phyloP scores from a whole-genome alignment of 306 rosid genomes.

The Gillenia trifoliata region DNA sequence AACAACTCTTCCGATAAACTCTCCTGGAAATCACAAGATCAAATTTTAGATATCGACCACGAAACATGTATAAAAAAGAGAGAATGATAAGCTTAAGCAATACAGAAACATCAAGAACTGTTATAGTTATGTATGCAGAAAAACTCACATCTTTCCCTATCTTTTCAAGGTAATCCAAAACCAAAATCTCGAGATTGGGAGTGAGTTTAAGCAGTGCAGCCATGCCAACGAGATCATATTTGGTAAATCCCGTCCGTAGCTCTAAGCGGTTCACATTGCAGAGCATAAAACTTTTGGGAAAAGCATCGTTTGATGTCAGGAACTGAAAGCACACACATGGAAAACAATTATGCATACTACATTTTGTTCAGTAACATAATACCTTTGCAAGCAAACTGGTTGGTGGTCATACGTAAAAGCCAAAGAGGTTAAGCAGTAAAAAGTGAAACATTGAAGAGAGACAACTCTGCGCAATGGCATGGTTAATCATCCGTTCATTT shows the following conservation, averaged over 20 bases:
- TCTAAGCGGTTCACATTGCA: not conserved
- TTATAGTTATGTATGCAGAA: not conserved
- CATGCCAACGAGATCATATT: conserved; percentile 10
- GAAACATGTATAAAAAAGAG: too few relatives aligned
- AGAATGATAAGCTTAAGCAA: not conserved
- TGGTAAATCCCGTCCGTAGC: conserved; percentile 1
- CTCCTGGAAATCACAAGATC: not conserved
- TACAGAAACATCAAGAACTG: not conserved
- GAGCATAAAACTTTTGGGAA: conserved; percentile 4
- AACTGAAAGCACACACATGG: not conserved
- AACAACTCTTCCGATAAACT: not conserved
- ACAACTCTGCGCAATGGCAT: not conserved
- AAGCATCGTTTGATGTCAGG: not conserved
- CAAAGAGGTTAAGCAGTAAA: too few relatives aligned
- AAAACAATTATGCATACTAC: not conserved
- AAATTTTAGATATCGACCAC: too few relatives aligned
- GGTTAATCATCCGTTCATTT: too few relatives aligned
- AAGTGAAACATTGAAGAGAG: too few relatives aligned
- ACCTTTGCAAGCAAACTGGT: too few relatives aligned
- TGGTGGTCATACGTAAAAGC: too few relatives aligned
- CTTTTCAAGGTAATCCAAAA: not conserved
- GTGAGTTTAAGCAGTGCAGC: conserved; percentile 8
- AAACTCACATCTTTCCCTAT: not conserved
- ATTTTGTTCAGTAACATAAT: too few relatives aligned
- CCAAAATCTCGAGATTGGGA: not conserved